These are phyloP conservation scores for Phytophthora quininea DNA, from an alignment of 352 stramenopile genomes.

Conservation along the genomic window DNA sequence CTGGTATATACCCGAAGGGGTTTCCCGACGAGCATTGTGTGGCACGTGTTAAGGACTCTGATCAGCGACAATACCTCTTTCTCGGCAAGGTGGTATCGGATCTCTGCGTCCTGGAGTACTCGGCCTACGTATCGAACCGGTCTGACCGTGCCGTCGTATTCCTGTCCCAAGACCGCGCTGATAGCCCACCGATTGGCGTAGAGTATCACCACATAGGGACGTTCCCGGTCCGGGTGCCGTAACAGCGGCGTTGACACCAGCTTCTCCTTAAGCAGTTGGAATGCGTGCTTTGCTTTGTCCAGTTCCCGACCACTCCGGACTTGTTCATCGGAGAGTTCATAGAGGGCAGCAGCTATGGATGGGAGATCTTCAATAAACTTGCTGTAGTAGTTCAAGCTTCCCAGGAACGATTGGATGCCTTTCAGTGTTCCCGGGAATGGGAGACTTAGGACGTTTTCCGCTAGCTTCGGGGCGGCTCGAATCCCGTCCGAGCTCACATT, in stretches of 20 bases:
- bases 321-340: not conserved
- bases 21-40: not conserved
- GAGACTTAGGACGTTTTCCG: not conserved
- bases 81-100: not conserved
- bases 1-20: not conserved
- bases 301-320: not conserved
- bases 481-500: constrained; percentile 9
- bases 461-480: not conserved
- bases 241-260: constrained; percentile 5
- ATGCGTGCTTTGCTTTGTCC: not conserved
- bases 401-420: not conserved
- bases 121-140: not conserved
- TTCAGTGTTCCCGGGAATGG: not conserved
- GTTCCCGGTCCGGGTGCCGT: constrained; percentile 6
- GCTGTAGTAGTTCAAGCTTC: not conserved
- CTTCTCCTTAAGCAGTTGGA: constrained; percentile 13
- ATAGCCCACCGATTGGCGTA: constrained; percentile 16
- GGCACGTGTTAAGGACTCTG: not conserved
- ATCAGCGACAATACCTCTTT: not conserved
- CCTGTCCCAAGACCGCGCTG: not conserved
- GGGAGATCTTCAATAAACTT: constrained; percentile 2
- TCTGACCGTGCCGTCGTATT: not conserved
- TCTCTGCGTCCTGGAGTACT: not conserved
- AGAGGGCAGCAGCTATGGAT: not conserved
- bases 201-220: constrained; percentile 2